Evolutionary conservation across 1,284 basidiomycete species (phyloP).

Genomic region (Sporisorium sorghi): DNA sequence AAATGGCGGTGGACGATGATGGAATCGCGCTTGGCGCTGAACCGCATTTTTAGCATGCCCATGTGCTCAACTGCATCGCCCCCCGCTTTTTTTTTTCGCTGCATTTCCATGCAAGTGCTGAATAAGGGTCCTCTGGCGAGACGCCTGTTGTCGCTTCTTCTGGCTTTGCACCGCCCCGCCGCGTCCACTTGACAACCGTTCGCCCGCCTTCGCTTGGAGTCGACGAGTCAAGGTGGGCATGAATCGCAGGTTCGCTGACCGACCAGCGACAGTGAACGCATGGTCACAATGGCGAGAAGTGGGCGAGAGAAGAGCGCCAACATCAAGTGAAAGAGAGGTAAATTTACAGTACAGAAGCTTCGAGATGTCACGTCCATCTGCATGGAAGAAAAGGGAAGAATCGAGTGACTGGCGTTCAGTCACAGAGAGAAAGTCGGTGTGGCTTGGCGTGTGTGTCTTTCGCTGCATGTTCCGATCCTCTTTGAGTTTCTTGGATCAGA

Average conservation of each 20-base stretch:
- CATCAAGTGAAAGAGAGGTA: too few relatives aligned
- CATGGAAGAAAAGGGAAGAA: not conserved
- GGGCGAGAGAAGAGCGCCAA: too few relatives aligned
- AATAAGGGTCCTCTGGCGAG: slow-evolving; percentile 14
- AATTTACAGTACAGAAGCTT: too few relatives aligned
- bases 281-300: too few relatives aligned
- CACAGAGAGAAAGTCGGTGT: not conserved
- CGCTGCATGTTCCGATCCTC: slow-evolving; percentile 7
- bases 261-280: too few relatives aligned
- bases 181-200: not conserved
- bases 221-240: too few relatives aligned
- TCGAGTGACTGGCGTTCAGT: too few relatives aligned
- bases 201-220: not conserved
- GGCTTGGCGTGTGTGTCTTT: not conserved
- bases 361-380: not conserved
- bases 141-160: not conserved
- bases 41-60: not conserved
- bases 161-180: not conserved
- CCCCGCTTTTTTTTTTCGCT: slow-evolving; percentile 13
- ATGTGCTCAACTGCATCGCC: not conserved
- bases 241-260: too few relatives aligned
- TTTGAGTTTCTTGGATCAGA: not conserved
- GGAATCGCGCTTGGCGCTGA: not conserved
- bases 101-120: slow-evolving; percentile 17
- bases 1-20: not conserved